phyloP scores from a whole-genome alignment of 768 basidiomycete species.

The Termitomyces eurrhizus region DNA sequence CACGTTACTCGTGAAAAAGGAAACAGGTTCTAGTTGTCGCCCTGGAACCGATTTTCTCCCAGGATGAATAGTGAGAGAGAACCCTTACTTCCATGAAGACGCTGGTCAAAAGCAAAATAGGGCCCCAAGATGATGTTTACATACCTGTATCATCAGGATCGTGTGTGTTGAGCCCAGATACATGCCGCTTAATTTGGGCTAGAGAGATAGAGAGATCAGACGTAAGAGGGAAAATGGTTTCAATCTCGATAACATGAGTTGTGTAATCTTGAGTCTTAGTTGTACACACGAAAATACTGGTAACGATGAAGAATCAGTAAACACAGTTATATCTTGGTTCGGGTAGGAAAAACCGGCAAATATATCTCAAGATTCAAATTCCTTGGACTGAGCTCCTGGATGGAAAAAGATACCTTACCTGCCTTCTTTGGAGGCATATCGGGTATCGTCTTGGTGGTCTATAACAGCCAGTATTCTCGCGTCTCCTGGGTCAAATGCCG shows the following conservation, averaged over 20 bases:
- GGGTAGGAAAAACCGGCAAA: not conserved
- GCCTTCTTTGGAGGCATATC: not conserved
- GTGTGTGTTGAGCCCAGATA: constrained; percentile 28
- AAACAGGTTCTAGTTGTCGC: constrained; percentile 27
- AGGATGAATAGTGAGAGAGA: constrained; percentile 50
- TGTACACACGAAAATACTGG: constrained; percentile 49
- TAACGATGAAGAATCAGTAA: not conserved
- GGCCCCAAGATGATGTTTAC: not conserved
- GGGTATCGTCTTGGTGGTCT: constrained; percentile 31
- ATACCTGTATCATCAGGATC: constrained; percentile 6
- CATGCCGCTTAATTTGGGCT: constrained; percentile 45
- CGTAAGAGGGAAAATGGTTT: constrained; percentile 55
- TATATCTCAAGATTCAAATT: not conserved
- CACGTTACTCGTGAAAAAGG: constrained; percentile 45
- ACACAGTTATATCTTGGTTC: not conserved
- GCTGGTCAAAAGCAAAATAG: not conserved
- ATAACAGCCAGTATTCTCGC: constrained; percentile 46
- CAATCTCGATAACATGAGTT: constrained; percentile 35
- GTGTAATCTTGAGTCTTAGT: constrained; percentile 24
- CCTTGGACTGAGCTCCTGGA: not conserved
- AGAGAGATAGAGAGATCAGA: constrained; percentile 51
- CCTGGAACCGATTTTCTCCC: constrained; percentile 29
- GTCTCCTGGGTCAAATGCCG: constrained; percentile 19
- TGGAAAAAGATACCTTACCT: not conserved
- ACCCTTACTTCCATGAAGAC: constrained; percentile 32